Conservation (phyloP, 257 asterid species). For the Solanum rostratum region DNA sequence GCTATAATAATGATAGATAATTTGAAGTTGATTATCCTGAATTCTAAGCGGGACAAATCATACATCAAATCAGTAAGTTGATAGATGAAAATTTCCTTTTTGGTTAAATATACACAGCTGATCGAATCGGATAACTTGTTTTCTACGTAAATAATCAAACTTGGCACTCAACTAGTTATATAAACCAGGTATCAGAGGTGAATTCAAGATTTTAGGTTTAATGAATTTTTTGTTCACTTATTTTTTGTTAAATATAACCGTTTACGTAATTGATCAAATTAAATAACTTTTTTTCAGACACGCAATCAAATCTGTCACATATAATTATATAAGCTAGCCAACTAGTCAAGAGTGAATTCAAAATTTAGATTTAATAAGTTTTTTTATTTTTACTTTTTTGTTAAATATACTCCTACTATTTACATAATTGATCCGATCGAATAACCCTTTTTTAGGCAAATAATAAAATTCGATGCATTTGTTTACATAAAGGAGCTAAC, state of each 20-base stretch:
- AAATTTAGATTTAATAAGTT: no score
- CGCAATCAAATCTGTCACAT: neutral
- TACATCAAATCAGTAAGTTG: conserved; percentile 23
- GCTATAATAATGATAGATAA: conserved; percentile 3
- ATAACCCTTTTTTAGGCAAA: no score
- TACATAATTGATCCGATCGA: no score
- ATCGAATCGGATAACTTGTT: neutral
- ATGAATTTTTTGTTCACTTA: no score
- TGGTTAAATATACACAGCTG: neutral
- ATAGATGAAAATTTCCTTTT: neutral
- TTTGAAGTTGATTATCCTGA: conserved; percentile 51
- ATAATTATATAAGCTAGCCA: no score
- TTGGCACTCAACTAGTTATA: neutral
- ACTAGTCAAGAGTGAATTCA: no score
- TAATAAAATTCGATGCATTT: no score
- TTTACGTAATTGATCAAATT: neutral
- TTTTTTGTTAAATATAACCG: no score
- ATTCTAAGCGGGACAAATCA: conserved; percentile 81
- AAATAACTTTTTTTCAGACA: neutral
- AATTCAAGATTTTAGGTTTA: no score
- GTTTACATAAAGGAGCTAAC: no score
- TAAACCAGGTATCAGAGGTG: neutral
- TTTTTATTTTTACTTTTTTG: no score
- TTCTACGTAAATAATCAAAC: neutral
- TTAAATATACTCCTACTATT: no score